Conservation (phyloP, 2,329 filamentous ascomycete genomes). For the Paraphaeosphaeria minitans region DNA sequence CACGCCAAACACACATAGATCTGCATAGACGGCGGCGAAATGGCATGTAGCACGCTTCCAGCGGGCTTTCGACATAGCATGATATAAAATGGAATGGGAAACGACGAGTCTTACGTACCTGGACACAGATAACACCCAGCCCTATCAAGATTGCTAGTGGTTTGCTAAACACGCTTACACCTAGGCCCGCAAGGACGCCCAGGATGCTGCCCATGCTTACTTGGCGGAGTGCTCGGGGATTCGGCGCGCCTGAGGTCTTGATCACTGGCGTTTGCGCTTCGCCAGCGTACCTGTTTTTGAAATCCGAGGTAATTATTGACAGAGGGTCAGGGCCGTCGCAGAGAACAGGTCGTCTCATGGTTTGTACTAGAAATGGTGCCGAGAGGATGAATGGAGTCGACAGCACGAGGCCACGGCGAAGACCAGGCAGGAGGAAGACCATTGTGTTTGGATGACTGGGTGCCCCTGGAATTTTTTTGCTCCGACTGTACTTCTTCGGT, state of each 20-base stretch:
- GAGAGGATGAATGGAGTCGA: constrained; percentile 44
- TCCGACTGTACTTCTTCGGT: background rate
- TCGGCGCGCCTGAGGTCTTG: constrained; percentile 47
- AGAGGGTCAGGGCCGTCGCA: constrained; percentile 44
- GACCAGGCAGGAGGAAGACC: constrained; percentile 48
- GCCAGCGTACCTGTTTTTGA: constrained; percentile 41
- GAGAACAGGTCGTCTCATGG: constrained; percentile 37
- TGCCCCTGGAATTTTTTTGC: background rate
- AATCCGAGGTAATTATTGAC: constrained; percentile 47
- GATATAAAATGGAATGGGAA: background rate
- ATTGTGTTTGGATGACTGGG: constrained; percentile 28
- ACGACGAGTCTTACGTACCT: constrained; percentile 54
- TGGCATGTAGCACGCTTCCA: constrained; percentile 4
- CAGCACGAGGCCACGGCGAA: constrained; percentile 45
- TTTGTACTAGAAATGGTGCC: constrained; percentile 38
- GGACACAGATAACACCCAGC: constrained; percentile 65
- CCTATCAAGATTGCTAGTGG: constrained; percentile 71
- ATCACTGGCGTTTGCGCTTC: constrained; percentile 49
- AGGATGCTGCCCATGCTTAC: constrained; percentile 55
- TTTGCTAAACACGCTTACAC: constrained; percentile 72
- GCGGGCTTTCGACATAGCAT: background rate
- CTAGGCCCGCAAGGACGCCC: constrained; percentile 58
- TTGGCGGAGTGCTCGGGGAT: constrained; percentile 51
- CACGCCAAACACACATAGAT: constrained; percentile 1
- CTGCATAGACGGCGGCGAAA: constrained; percentile 14